Base-by-base conservation (phyloP, 345 rosid genomes). In the Leavenworthia alabamica region DNA sequence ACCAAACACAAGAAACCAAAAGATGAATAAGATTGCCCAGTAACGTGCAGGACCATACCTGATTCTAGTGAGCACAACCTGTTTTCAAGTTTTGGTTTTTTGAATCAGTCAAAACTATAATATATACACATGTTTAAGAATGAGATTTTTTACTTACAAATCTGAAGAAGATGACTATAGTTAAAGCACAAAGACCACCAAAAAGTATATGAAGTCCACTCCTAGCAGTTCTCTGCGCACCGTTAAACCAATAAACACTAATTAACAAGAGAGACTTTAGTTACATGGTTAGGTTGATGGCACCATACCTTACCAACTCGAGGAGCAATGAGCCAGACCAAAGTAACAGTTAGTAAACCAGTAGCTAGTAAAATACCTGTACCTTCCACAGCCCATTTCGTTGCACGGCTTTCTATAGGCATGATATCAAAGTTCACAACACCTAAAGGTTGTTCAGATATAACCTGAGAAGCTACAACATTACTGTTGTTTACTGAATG, bases 1-100 rank as follows among this genome's bases (percentile, higher is more conserved):
- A 26, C 95, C 96, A 68, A 89, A 89, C 59, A 92, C 95, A 36
- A 92, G 93, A 85, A 92, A 92, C 96, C 98, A 92, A 80, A 92
- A 86, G 71, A 89, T 89, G 62, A 92, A 89, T 56, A 92, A 78
- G 74, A 89, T 85, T 4, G 98, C 97, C 98, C 96, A 92, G 77
- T 89, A 89, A 37, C 97, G 89, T 47, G 97, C 98, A 35, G 98
- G 98, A 57, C 98, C 98, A 14, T 89, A 86, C 79, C 77, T 92
- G 78, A 92, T 89, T 79, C 98, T 82, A n/a, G 89, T 82, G 17
- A 92, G 85, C 80, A 92, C 95, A 72, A 86, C 70, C 98, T 92
- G 97, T 52, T 47, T 56, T 23, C 86, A 60, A 59, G 60, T 70
- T 52, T n/a, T 56, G 11, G 39, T 52, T 27, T 20, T 23, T 4